Evolutionary conservation across 495 filamentous ascomycete genomes (phyloP).

Genomic region (Aspergillus coremiiformis): DNA sequence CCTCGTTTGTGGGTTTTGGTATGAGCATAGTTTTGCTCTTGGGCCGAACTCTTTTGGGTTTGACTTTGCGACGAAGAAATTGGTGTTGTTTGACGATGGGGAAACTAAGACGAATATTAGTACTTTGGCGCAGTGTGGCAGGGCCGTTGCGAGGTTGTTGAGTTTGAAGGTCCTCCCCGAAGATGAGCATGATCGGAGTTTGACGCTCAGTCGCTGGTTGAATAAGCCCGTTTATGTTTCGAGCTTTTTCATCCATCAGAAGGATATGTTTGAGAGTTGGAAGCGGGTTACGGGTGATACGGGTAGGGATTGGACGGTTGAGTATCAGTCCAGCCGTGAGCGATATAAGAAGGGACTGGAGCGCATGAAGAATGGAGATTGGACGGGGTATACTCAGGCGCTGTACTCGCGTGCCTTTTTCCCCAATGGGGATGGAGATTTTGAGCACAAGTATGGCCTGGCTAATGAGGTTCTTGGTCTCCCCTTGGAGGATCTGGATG

Average conservation of each 20-base stretch:
- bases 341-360: constrained; percentile 36
- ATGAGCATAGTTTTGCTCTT: constrained; percentile 40
- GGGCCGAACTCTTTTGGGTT: constrained; percentile 33
- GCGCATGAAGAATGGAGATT: constrained; percentile 36
- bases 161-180: constrained; percentile 38
- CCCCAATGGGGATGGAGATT: constrained; percentile 38
- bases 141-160: constrained; percentile 37
- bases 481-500: constrained; percentile 54
- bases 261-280: constrained; percentile 44
- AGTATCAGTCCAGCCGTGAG: constrained; percentile 30
- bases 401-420: constrained; percentile 50
- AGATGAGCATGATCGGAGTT: constrained; percentile 25
- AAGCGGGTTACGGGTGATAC: constrained; percentile 47
- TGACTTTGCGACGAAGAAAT: constrained; percentile 28
- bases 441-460: constrained; percentile 26
- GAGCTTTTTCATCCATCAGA: constrained; percentile 43
- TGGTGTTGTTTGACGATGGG: constrained; percentile 46
- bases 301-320: constrained; percentile 52
- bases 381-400: constrained; percentile 18
- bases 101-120: constrained; percentile 28
- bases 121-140: constrained; percentile 41
- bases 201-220: constrained; percentile 23
- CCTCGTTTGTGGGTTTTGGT: constrained; percentile 45
- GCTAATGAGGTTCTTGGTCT: constrained; percentile 47
- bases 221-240: constrained; percentile 39